A percentile compares a stretch with the other conserved stretches of the same genome.
These are phyloP conservation scores for Xylaria sp. DNA, from an alignment of 2,329 filamentous ascomycete species.

Conservation along the genomic window DNA sequence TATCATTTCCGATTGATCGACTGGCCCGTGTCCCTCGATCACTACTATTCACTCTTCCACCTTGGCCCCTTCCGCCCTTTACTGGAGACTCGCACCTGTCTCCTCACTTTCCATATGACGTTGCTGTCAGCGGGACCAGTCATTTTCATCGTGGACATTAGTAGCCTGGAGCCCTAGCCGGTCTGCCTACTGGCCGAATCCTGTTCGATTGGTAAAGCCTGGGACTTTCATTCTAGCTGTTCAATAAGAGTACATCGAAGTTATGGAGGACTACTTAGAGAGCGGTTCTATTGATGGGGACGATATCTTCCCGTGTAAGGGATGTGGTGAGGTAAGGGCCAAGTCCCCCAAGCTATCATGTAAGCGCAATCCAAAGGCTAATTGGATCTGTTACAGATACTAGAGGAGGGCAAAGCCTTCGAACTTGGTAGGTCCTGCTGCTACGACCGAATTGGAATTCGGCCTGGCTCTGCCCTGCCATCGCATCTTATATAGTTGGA, in stretches of 20 bases:
- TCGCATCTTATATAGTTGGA: not conserved
- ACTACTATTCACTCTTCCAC: conserved; percentile 23
- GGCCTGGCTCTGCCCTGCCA: not conserved
- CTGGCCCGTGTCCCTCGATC: not conserved
- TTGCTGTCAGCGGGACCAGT: conserved; percentile 20
- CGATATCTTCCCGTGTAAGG: conserved; percentile 88
- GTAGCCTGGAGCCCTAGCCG: conserved; percentile 1
- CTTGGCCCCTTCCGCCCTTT: not conserved
- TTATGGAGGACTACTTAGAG: conserved; percentile 68
- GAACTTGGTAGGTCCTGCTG: conserved; percentile 75
- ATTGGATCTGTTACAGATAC: conserved; percentile 65
- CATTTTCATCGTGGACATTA: conserved; percentile 4
- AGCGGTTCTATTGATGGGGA: conserved; percentile 74
- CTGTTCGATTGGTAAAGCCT: not conserved
- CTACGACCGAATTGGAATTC: not conserved
- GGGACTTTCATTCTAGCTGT: conserved; percentile 21
- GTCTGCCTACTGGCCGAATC: not conserved
- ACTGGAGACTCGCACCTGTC: conserved; percentile 21
- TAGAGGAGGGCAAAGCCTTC: conserved; percentile 98
- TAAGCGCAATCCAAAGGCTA: conserved; percentile 27
- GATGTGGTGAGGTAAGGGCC: conserved; percentile 80
- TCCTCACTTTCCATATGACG: conserved; percentile 29
- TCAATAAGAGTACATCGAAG: conserved; percentile 33
- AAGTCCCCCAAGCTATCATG: not conserved
- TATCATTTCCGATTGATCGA: not conserved